These are phyloP conservation scores for Hypoxylon sp. DNA, from an alignment of 2,329 filamentous ascomycete genomes.

Conservation along the genomic window DNA sequence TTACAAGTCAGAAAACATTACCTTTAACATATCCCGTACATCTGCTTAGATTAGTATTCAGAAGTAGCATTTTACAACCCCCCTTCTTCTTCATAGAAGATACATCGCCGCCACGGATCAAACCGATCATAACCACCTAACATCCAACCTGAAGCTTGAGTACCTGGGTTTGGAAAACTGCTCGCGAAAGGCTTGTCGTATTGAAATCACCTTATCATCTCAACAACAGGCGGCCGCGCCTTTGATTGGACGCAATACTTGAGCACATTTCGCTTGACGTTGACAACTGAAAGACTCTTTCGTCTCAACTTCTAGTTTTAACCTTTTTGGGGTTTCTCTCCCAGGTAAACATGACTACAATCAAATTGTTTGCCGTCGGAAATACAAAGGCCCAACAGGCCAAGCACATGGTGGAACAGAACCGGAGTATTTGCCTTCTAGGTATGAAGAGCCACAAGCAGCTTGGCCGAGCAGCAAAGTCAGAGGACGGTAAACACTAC, in stretches of 20 bases:
- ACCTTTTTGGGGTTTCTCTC: not conserved
- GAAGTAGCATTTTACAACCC: too few species aligned
- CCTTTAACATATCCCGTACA: not conserved
- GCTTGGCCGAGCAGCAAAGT: not conserved
- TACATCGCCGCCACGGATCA: not conserved
- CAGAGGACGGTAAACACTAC: slow-evolving; percentile 17
- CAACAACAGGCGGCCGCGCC: not conserved
- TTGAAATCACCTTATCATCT: not conserved
- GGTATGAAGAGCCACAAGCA: slow-evolving; percentile 16
- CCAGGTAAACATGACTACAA: slow-evolving; percentile 15
- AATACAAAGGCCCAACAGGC: slow-evolving; percentile 5
- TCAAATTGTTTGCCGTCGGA: slow-evolving; percentile 30
- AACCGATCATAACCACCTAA: not conserved
- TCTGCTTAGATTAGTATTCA: too few species aligned
- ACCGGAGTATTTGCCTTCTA: slow-evolving; percentile 14
- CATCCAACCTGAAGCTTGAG: not conserved
- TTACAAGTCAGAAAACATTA: not conserved
- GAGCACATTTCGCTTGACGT: not conserved
- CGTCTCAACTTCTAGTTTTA: not conserved
- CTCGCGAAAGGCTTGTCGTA: not conserved
- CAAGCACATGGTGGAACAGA: slow-evolving; percentile 23
- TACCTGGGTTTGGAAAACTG: not conserved
- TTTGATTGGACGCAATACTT: not conserved
- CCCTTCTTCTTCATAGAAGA: not conserved
- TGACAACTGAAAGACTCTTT: not conserved